Evolutionary conservation across 495 filamentous ascomycete genomes (phyloP).

Genomic region (Penicillium chermesinum): DNA sequence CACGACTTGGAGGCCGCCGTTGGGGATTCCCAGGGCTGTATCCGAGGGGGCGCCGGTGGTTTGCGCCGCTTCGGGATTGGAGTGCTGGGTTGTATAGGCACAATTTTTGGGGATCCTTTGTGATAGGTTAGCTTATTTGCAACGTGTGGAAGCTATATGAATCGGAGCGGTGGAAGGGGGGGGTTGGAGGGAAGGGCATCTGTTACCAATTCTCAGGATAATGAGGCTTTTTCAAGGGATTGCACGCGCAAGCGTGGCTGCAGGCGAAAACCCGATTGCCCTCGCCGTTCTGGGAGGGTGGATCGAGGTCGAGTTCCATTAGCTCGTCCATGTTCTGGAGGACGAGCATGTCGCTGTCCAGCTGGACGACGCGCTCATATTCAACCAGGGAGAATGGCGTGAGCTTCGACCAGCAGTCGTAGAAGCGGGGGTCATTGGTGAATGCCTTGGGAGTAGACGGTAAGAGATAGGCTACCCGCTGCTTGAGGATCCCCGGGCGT

Average conservation of each 20-base stretch:
- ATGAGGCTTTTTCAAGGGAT: constrained; percentile 67
- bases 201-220: constrained; percentile 71
- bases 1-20: constrained; percentile 71
- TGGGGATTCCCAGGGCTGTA: constrained; percentile 59
- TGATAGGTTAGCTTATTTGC: background rate
- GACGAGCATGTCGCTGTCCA: constrained; percentile 84
- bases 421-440: constrained; percentile 64
- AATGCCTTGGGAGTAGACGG: constrained; percentile 54
- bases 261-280: constrained; percentile 64
- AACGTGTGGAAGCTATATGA: too few species aligned
- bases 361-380: constrained; percentile 67
- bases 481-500: constrained; percentile 57
- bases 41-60: constrained; percentile 43
- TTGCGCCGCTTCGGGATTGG: constrained; percentile 52
- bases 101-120: constrained; percentile 63
- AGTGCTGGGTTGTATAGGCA: constrained; percentile 67
- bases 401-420: constrained; percentile 84
- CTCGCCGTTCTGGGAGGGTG: constrained; percentile 42
- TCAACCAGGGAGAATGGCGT: constrained; percentile 64
- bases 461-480: constrained; percentile 57
- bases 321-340: constrained; percentile 79
- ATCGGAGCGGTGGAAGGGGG: too few species aligned
- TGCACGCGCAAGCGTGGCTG: constrained; percentile 76
- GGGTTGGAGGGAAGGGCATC: too few species aligned
- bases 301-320: constrained; percentile 68